phyloP scores from a whole-genome alignment of 805 yeast genomes.

The Cyberlindnera samutprakarnensis region DNA sequence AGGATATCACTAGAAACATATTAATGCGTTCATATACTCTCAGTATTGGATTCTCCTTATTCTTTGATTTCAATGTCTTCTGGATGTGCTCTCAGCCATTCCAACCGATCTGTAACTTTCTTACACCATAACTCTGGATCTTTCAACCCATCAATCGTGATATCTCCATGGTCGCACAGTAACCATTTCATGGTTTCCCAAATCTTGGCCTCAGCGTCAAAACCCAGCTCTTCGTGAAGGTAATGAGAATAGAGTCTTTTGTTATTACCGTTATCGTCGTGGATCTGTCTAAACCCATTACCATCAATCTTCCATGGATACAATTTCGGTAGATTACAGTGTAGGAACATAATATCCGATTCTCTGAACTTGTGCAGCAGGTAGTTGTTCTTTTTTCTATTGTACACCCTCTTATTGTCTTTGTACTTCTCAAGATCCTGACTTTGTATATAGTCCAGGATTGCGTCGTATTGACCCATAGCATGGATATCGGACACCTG shows the following conservation, averaged over 20 bases:
- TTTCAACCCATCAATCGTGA: conserved; percentile 31
- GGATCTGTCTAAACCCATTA: conserved; percentile 18
- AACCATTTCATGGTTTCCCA: conserved; percentile 23
- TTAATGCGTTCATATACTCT: too few relatives aligned
- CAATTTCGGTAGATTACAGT: conserved; percentile 23
- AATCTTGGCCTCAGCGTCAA: conserved; percentile 23
- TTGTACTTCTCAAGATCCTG: conserved; percentile 10
- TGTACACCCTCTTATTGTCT: conserved; percentile 10
- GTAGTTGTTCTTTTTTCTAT: conserved; percentile 15
- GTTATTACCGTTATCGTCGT: conserved; percentile 14
- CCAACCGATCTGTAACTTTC: conserved; percentile 30
- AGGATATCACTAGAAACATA: too few relatives aligned
- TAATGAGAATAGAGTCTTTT: conserved; percentile 16
- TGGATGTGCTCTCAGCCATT: conserved; percentile 21
- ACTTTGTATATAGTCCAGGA: conserved; percentile 27
- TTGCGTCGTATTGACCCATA: conserved; percentile 51
- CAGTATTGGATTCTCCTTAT: too few relatives aligned
- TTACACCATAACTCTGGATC: conserved; percentile 31
- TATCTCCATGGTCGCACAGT: conserved; percentile 25
- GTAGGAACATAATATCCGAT: conserved; percentile 21
- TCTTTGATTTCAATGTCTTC: too few relatives aligned
- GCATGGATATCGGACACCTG: conserved; percentile 38
- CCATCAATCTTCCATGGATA: conserved; percentile 24
- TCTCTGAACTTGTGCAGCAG: conserved; percentile 13
- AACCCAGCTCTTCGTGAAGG: conserved; percentile 19